Evolutionary conservation across 208 protist species (phyloP).

Genomic region (Crithidia fasciculata): DNA sequence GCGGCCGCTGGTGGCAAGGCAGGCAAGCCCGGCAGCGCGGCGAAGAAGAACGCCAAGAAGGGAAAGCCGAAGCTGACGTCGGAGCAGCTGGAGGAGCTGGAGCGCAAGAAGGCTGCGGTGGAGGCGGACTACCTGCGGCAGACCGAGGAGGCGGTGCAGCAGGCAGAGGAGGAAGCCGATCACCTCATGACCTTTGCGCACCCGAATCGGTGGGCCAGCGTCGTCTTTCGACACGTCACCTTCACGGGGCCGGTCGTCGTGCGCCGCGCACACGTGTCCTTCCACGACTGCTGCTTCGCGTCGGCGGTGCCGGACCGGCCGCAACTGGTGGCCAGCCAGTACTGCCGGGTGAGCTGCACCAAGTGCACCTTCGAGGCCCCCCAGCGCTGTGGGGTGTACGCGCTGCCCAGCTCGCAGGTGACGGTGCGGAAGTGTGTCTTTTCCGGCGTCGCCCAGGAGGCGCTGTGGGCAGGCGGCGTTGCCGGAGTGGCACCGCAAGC

Average conservation of each 20-base stretch:
- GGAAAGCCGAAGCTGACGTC: constrained; percentile 61
- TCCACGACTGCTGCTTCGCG: constrained; percentile 81
- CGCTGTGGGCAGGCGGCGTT: constrained; percentile 8
- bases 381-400: constrained; percentile 60
- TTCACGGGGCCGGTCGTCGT: constrained; percentile 79
- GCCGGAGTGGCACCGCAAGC: constrained; percentile 14
- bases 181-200: constrained; percentile 87
- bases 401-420: constrained; percentile 62
- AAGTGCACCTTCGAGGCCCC: constrained; percentile 83
- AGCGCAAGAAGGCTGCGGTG: constrained; percentile 61
- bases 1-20: constrained; percentile 15
- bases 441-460: constrained; percentile 44
- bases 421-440: constrained; percentile 77
- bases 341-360: constrained; percentile 71
- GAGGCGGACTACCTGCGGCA: constrained; percentile 62
- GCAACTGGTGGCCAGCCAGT: constrained; percentile 82
- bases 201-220: constrained; percentile 72
- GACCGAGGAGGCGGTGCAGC: constrained; percentile 65
- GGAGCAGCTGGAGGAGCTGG: constrained; percentile 72
- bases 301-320: constrained; percentile 22
- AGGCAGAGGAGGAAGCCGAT: constrained; percentile 70
- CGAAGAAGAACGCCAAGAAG: constrained; percentile 39
- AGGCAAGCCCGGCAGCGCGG: constrained; percentile 11
- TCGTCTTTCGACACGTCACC: constrained; percentile 74
- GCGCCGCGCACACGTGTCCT: constrained; percentile 75